Evolutionary conservation across 2,329 filamentous ascomycete genomes (phyloP), one percentile per base, ranked within the genome.

Genomic region (Neopestalotiopsis clavispora): DNA sequence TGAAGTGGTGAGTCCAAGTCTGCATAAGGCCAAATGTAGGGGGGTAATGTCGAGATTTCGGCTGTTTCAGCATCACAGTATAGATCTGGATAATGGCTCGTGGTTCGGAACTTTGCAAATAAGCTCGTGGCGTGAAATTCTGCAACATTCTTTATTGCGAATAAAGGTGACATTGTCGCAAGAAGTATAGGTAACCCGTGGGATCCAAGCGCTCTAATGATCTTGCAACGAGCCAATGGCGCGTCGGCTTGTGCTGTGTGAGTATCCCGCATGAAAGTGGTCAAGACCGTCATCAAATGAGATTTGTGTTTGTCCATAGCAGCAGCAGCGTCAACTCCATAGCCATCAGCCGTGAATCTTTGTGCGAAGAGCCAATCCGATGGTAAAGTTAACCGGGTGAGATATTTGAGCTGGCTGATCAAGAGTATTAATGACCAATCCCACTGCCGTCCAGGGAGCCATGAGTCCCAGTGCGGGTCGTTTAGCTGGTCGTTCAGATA

Each of bases 11-110:
- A 70, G 12, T 61, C 59, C 10, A 68, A 58, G 32, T 67, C 67
- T 0, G 67, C 20, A n/a, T 71, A 70, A 5, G 38, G 32, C 68
- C 71, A 71, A 14, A 28, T 58, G 52, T 69, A 72, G 23, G 67
- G 34, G 23, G 45, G 38, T 23, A 30, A 56, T 4, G 38, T 40
- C 32, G 23, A 45, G 34, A 14, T 30, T n/a, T 67, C 57, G 23
- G 23, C 23, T 28, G 23, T 28, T 28, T 28, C 23, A 28, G 23
- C 23, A 28, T 28, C 23, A 28, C 23, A 28, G 23, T 28, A 28
- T 28, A 28, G 23, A 28, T 28, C 23, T 28, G 23, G 23, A 28
- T 28, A 28, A 28, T 28, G 23, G 23, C 3, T 28, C 23, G 23
- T 28, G 23, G 23, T 28, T 28, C 23, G 23, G 23, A 59, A 45